These are phyloP conservation scores for Chlorophyllum brunneum DNA, from an alignment of 768 basidiomycete genomes.

Conservation along the genomic window DNA sequence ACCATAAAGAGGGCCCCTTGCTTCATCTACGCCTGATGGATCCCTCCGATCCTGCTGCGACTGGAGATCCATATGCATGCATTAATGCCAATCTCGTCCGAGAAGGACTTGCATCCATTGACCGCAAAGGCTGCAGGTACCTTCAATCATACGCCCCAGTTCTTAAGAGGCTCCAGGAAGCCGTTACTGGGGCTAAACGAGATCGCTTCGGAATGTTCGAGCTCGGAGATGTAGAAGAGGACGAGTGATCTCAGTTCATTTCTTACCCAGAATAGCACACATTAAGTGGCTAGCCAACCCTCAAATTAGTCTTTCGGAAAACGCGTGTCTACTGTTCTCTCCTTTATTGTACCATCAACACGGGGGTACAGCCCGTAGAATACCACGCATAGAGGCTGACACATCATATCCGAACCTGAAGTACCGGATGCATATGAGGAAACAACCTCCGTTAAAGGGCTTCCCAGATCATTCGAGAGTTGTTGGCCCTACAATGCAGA, in stretches of 20 bases:
- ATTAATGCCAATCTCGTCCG: constrained; percentile 88
- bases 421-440: neutral
- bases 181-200: constrained; percentile 62
- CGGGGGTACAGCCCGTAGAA: neutral
- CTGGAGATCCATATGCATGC: constrained; percentile 66
- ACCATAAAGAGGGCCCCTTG: constrained; percentile 72
- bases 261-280: neutral
- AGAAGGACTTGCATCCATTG: constrained; percentile 82
- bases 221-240: constrained; percentile 88
- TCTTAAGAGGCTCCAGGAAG: constrained; percentile 58
- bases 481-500: constrained; percentile 45
- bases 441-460: constrained; percentile 31
- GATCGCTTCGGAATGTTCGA: constrained; percentile 84
- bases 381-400: neutral
- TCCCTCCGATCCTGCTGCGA: constrained; percentile 66
- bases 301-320: no score
- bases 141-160: constrained; percentile 66
- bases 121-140: constrained; percentile 76
- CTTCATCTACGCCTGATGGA: constrained; percentile 93
- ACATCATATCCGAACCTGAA: neutral
- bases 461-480: constrained; percentile 53
- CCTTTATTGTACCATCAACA: neutral
- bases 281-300: neutral
- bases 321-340: neutral
- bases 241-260: constrained; percentile 26